Evolutionary conservation across 306 rosid species (phyloP).

Genomic region (Quercus dentata): DNA sequence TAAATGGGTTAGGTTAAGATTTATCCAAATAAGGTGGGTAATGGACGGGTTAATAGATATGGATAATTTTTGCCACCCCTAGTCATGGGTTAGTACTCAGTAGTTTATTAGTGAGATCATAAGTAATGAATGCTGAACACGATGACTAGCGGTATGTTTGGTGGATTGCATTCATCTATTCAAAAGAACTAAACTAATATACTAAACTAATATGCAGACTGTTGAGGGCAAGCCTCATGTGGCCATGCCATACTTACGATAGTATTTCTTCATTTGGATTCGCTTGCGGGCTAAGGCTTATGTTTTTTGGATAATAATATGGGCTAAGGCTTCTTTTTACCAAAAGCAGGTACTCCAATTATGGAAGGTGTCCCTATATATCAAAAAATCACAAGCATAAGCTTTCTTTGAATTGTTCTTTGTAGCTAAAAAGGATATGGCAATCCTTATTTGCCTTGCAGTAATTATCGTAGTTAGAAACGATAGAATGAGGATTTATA

Average conservation of each 20-base stretch:
- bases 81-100: too few relatives aligned
- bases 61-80: too few relatives aligned
- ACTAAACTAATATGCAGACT: background rate
- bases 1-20: too few relatives aligned
- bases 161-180: background rate
- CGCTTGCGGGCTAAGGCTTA: background rate
- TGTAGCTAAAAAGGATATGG: background rate
- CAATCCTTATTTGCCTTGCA: too few relatives aligned
- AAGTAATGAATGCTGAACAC: background rate
- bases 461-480: background rate
- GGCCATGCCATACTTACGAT: background rate
- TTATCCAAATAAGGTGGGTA: too few relatives aligned
- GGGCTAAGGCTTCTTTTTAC: background rate
- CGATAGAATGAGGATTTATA: too few relatives aligned
- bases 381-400: too few relatives aligned
- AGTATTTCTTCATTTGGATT: background rate
- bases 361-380: background rate
- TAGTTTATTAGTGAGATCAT: background rate
- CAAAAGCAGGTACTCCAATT: background rate
- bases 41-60: too few relatives aligned
- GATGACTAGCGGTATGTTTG: background rate
- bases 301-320: too few relatives aligned
- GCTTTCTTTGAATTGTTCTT: background rate
- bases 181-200: background rate
- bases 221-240: background rate